Base-by-base conservation (phyloP, 177 flowering plant genomes). In the Vitis hybrid region DNA sequence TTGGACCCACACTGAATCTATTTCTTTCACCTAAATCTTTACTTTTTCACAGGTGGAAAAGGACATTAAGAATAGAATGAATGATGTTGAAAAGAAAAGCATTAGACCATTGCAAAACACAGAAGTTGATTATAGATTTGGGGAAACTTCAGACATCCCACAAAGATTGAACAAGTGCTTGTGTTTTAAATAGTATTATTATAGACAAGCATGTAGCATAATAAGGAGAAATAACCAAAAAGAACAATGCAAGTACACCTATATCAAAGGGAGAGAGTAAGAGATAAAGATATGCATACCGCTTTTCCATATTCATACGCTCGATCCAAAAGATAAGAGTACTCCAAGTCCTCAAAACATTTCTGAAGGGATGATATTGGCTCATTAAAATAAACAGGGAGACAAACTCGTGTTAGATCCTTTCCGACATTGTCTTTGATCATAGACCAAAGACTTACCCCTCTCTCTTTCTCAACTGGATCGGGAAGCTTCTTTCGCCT, bases 391-490 rank as follows among this genome's bases (percentile, higher is more conserved):
- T 92, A 94, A 70, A 94, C 97, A 65, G 99, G 99, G 65, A 94
- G 97, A 75, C 99, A 94, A 39, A 94, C 93, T 68, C 90, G 75
- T 33, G 95, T 86, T 10, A 94, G 91, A 77, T 94, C 99, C 77
- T 94, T 94, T 60, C 99, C 99, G 61, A 94, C 92, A 74, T 92
- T 94, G 79, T 92, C 99, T 79, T 92, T 94, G 65, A 94, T 94
- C 88, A 94, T 85, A 68, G 97, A 87, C 99, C 99, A 95, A 67
- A 95, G 89, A 77, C 94, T 93, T 15, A 91, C 94, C 4, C 90
- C 89, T 80, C 85, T 95, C 87, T 95, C 99, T 82, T 91, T 91
- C 80, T 93, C 97, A 71, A 85, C 75, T 66, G 98, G 99, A 71
- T 82, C 88, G 19, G 99, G 98, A 72, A 95, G 86, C 81, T 82